Conservation (phyloP, 257 asterid species). For the Solanum medicagineum region DNA sequence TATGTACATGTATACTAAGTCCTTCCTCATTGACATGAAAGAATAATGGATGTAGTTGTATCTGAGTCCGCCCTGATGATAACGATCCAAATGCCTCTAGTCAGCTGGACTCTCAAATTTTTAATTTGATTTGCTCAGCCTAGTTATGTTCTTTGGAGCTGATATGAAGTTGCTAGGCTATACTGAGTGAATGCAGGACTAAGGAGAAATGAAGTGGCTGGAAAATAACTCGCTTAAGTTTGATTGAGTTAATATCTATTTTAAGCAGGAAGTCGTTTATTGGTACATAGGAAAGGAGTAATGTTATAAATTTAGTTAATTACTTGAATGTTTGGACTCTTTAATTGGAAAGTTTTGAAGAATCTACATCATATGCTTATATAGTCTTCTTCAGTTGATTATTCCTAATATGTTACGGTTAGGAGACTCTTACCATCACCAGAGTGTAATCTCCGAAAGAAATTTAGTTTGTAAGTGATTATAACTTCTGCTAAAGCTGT, state of each 20-base stretch:
- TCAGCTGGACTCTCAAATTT: neutral
- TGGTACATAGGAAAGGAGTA: neutral
- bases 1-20: neutral
- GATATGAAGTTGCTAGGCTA: neutral
- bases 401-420: neutral
- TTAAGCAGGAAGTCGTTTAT: neutral
- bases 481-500: neutral
- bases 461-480: neutral
- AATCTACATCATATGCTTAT: neutral
- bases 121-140: neutral
- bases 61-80: neutral
- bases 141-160: neutral
- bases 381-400: neutral
- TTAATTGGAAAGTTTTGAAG: neutral
- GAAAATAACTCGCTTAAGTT: neutral
- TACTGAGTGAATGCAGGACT: neutral
- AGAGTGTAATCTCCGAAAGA: neutral
- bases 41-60: neutral
- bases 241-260: neutral
- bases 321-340: neutral
- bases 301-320: neutral
- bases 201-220: neutral
- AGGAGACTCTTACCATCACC: neutral
- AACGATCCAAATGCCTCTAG: neutral
- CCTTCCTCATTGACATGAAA: neutral